A percentile compares a stretch with the other conserved stretches of the same genome.
These are phyloP conservation scores for Pleurotus citrinopileatus DNA, from an alignment of 768 basidiomycete genomes.

Conservation along the genomic window DNA sequence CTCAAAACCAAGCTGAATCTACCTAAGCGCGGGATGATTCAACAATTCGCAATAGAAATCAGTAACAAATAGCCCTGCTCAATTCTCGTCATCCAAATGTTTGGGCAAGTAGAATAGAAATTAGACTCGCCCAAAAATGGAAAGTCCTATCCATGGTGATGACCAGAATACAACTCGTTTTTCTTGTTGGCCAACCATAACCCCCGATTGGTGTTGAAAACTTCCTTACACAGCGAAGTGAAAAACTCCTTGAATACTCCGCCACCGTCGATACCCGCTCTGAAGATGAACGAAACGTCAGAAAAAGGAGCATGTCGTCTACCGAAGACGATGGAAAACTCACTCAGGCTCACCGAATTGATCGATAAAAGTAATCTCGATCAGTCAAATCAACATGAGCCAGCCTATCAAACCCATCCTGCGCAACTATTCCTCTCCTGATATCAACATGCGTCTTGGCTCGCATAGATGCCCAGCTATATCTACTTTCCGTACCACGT, in stretches of 20 bases:
- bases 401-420: constrained; percentile 90
- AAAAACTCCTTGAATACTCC: constrained; percentile 98
- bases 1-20: too few relatives aligned
- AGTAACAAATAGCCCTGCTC: too few relatives aligned
- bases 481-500: constrained; percentile 16
- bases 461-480: constrained; percentile 15
- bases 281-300: constrained; percentile 23
- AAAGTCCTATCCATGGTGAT: too few relatives aligned
- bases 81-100: too few relatives aligned
- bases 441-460: constrained; percentile 46
- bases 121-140: too few relatives aligned
- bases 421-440: constrained; percentile 72
- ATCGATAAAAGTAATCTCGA: constrained; percentile 92
- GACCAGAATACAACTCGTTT: constrained; percentile 94
- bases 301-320: background rate
- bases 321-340: constrained; percentile 31
- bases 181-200: constrained; percentile 90
- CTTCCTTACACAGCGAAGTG: constrained; percentile 89
- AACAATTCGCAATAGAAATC: too few relatives aligned
- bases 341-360: constrained; percentile 85
- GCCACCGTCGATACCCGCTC: constrained; percentile 93
- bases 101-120: too few relatives aligned
- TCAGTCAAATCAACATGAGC: constrained; percentile 73
- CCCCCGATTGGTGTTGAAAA: constrained; percentile 92
- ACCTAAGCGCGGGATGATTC: too few relatives aligned